These are phyloP conservation scores for Ramaria sp. DNA, from an alignment of 768 basidiomycete genomes.

Conservation along the genomic window DNA sequence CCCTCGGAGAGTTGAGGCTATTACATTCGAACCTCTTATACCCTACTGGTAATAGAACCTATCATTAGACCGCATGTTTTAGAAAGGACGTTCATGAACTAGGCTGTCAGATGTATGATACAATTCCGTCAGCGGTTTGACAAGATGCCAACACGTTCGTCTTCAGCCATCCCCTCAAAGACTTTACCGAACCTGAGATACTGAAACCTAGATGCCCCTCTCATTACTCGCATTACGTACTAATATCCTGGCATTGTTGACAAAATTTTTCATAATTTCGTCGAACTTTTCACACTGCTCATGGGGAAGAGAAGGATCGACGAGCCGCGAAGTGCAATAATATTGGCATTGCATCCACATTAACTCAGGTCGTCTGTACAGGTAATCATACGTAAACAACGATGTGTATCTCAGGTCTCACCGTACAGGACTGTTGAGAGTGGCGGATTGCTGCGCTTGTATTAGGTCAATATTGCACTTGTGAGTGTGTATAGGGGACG, in stretches of 20 bases:
- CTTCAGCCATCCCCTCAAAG: too few species aligned
- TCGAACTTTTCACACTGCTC: conserved; percentile 71
- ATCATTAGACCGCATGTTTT: too few species aligned
- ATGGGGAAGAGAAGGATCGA: conserved; percentile 49
- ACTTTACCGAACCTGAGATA: too few species aligned
- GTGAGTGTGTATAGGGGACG: conserved; percentile 47
- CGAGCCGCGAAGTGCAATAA: conserved; percentile 62
- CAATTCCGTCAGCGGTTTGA: too few species aligned
- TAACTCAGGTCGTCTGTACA: conserved; percentile 32
- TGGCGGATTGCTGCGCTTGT: conserved; percentile 58
- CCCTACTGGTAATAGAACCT: too few species aligned
- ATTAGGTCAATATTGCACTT: conserved; percentile 94
- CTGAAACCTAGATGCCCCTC: neutral
- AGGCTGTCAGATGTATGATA: too few species aligned
- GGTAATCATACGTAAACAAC: neutral
- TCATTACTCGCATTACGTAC: conserved; percentile 51
- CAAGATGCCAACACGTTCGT: too few species aligned
- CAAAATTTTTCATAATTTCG: conserved; percentile 82
- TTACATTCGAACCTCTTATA: too few species aligned
- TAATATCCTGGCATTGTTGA: conserved; percentile 88
- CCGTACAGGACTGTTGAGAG: conserved; percentile 41
- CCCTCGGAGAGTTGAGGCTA: too few species aligned
- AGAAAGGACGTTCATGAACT: too few species aligned
- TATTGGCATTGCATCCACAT: conserved; percentile 46
- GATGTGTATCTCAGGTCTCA: neutral